phyloP scores from a whole-genome alignment of 2,329 filamentous ascomycete species.

The Diaporthe caulivora region DNA sequence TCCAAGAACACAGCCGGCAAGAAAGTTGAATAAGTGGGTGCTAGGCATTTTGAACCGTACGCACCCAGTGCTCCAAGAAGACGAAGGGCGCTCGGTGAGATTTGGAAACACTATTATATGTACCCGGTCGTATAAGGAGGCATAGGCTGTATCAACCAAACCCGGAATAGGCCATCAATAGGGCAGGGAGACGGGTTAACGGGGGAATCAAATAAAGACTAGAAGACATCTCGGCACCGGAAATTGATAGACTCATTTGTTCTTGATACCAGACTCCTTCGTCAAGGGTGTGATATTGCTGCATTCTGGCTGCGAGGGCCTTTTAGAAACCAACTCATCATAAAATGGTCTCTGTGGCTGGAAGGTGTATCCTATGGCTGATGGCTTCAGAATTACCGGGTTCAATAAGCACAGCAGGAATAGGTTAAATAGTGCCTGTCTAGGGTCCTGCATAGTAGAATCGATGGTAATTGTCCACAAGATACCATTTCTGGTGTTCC shows the following conservation, averaged over 20 bases:
- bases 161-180: conserved; percentile 7
- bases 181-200: not conserved
- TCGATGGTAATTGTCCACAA: too few relatives aligned
- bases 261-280: not conserved
- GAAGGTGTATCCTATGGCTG: too few relatives aligned
- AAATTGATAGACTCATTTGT: conserved; percentile 36
- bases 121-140: conserved; percentile 3
- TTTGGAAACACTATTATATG: not conserved
- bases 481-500: too few relatives aligned
- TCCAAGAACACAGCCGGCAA: conserved; percentile 53
- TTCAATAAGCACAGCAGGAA: too few relatives aligned
- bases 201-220: conserved; percentile 17
- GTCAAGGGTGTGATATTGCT: not conserved
- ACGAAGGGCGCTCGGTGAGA: conserved; percentile 21
- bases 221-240: conserved; percentile 33
- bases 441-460: too few relatives aligned
- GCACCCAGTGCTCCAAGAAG: not conserved
- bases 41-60: not conserved
- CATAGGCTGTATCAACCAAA: not conserved
- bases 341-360: not conserved
- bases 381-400: too few relatives aligned
- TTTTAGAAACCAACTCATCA: not conserved
- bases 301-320: not conserved
- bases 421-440: too few relatives aligned
- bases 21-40: conserved; percentile 47